Conservation (phyloP, 192 early-diverging fungal species). For the Phycomyces blakesleeanus region DNA sequence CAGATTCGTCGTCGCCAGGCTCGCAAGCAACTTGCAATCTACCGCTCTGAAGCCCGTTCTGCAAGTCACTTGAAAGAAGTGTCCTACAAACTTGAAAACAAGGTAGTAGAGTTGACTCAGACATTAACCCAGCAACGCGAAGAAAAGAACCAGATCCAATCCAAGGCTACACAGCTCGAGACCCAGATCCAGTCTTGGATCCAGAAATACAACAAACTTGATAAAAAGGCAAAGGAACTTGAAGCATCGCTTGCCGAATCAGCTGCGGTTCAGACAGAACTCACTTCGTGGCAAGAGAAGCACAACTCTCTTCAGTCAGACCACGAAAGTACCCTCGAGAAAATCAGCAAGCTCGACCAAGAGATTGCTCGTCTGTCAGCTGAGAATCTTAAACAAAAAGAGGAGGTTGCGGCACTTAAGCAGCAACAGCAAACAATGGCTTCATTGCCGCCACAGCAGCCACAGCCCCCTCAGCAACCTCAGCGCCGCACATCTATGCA, state of each 20-base stretch:
- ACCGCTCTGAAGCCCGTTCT: slow-evolving; percentile 84
- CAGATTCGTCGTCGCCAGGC: slow-evolving; percentile 74
- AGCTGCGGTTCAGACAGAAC: slow-evolving; percentile 45
- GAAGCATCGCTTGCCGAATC: slow-evolving; percentile 44
- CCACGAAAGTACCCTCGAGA: slow-evolving; percentile 51
- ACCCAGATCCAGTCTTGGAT: slow-evolving; percentile 59
- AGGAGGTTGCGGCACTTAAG: slow-evolving; percentile 60
- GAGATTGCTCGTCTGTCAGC: slow-evolving; percentile 51
- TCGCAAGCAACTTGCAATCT: slow-evolving; percentile 57
- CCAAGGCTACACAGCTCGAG: slow-evolving; percentile 61
- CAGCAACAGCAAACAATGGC: neutral
- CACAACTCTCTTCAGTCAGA: slow-evolving; percentile 56
- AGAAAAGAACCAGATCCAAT: slow-evolving; percentile 62
- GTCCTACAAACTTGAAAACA: slow-evolving; percentile 91
- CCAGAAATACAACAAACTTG: slow-evolving; percentile 69
- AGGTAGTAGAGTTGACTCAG: slow-evolving; percentile 94
- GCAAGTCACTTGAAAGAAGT: slow-evolving; percentile 92
- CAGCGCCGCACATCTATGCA: neutral
- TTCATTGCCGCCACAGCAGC: neutral
- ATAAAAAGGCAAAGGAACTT: slow-evolving; percentile 49
- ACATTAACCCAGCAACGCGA: slow-evolving; percentile 60
- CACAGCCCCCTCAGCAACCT: neutral
- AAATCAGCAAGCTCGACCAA: slow-evolving; percentile 54
- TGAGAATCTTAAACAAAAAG: slow-evolving; percentile 54
- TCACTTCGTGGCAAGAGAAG: slow-evolving; percentile 52